A percentile compares a stretch with the other conserved stretches of the same genome.
These are phyloP conservation scores for Aspergillus sclerotioniger DNA, from an alignment of 495 filamentous ascomycete genomes.

Conservation along the genomic window DNA sequence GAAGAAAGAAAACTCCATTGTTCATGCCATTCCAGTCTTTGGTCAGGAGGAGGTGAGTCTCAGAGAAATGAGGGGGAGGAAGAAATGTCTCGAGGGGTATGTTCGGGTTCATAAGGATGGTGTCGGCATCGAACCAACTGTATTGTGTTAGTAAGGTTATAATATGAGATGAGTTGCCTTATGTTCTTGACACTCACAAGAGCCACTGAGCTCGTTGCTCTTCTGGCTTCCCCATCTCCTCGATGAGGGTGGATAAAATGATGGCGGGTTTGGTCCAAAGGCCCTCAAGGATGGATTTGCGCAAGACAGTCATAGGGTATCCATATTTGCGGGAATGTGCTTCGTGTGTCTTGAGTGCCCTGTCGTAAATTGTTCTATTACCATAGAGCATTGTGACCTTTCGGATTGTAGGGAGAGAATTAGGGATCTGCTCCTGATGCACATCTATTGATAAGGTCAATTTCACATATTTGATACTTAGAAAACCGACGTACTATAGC, in stretches of 20 bases:
- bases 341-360: slow-evolving; percentile 20
- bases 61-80: slow-evolving; percentile 42
- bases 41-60: slow-evolving; percentile 46
- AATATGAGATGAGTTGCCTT: neutral
- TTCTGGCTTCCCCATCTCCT: slow-evolving; percentile 49
- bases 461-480: neutral
- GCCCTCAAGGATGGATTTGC: slow-evolving; percentile 17
- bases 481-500: neutral
- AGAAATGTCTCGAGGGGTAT: slow-evolving; percentile 53
- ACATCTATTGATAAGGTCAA: no score
- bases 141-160: neutral
- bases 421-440: neutral
- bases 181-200: slow-evolving; percentile 30
- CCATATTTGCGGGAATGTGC: slow-evolving; percentile 15
- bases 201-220: slow-evolving; percentile 50
- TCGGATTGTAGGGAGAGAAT: slow-evolving; percentile 10
- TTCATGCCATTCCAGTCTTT: slow-evolving; percentile 57
- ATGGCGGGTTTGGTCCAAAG: slow-evolving; percentile 50
- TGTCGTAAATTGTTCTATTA: slow-evolving; percentile 19
- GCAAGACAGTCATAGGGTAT: slow-evolving; percentile 19
- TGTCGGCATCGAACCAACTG: slow-evolving; percentile 54
- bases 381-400: slow-evolving; percentile 26
- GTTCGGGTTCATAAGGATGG: slow-evolving; percentile 50
- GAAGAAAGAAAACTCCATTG: slow-evolving; percentile 53
- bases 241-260: slow-evolving; percentile 44